Evolutionary conservation across 441 rosid species (phyloP), one percentile per base, ranked within the genome.

Genomic region (Arabidopsis hybrid): DNA sequence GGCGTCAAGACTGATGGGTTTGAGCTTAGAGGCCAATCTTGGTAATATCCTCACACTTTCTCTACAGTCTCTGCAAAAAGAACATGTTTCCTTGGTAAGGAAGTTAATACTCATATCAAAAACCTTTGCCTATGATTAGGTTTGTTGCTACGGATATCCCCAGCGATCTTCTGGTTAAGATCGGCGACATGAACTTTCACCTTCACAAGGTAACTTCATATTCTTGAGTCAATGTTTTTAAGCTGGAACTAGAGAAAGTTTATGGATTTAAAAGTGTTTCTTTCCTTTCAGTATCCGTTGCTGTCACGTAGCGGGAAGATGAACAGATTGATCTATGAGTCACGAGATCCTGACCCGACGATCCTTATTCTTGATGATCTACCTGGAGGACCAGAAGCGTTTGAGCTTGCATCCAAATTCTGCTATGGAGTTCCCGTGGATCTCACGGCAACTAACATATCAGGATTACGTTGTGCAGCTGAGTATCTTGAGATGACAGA

Each of bases 401-500:
- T 95, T 51, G 99, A 92, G 81, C 85, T 92, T 17, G 98, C 96
- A 0, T 93, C 98, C 0, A 95, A 92, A 72, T 95, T 92, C 88
- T 95, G 98, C 75, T 95, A 95, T 67, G 98, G 99, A 26, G 85
- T 92, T 67, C 90, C 93, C 8, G 93, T 95, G 72, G 97, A 92
- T 82, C 93, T 95, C 61, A 92, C 92, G 14, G 96, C 99, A 69
- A 85, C 86, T 32, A 95, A 92, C 69, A 89, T 95, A 62, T 91
- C 98, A 0, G 96, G 95, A 50, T 77, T 92, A 4, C 82, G 99
- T 67, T 91, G 99, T 46, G 90, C 96, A 9, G 97, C 97, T 1
- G 97, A 95, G 95, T 91, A 85, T 75, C 87, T 95, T n/a, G 99
- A 95, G 76, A 95, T 95, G 99, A 92, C 96, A 11, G 99, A 95